Conservation (phyloP, 1,139 yeast species). For the Pichia sp. region DNA sequence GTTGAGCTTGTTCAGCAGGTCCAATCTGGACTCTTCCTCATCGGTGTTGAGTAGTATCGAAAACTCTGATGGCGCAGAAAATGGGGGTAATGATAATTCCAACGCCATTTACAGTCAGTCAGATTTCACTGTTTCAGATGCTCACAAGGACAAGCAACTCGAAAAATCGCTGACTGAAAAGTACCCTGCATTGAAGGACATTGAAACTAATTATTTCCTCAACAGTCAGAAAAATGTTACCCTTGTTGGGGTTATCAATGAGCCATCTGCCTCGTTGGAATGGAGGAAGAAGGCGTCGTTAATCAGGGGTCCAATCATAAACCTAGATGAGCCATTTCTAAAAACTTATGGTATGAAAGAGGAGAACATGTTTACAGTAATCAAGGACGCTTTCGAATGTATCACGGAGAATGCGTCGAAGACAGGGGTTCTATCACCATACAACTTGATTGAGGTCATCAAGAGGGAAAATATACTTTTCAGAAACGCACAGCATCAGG, state of each 20-base stretch:
- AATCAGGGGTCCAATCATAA: constrained; percentile 76
- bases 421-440: constrained; percentile 84
- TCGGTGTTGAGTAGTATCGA: background rate
- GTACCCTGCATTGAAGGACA: constrained; percentile 27
- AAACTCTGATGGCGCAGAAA: background rate
- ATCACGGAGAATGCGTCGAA: constrained; percentile 67
- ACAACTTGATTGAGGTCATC: constrained; percentile 63
- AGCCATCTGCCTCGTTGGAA: constrained; percentile 60
- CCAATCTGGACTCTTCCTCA: constrained; percentile 3
- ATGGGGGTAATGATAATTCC: background rate
- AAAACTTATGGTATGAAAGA: constrained; percentile 42
- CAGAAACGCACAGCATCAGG: constrained; percentile 93
- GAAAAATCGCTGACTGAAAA: constrained; percentile 19
- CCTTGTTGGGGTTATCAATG: constrained; percentile 45
- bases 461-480: constrained; percentile 81
- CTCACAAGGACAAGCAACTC: constrained; percentile 12
- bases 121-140: constrained; percentile 2
- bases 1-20: constrained; percentile 5
- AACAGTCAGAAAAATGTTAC: constrained; percentile 36
- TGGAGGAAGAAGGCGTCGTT: constrained; percentile 78
- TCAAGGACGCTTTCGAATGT: constrained; percentile 81
- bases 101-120: background rate
- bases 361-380: constrained; percentile 60
- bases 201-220: constrained; percentile 26
- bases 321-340: constrained; percentile 62